These are phyloP conservation scores for Penicillium sp. DNA, from an alignment of 2,329 filamentous ascomycete genomes.

Conservation along the genomic window DNA sequence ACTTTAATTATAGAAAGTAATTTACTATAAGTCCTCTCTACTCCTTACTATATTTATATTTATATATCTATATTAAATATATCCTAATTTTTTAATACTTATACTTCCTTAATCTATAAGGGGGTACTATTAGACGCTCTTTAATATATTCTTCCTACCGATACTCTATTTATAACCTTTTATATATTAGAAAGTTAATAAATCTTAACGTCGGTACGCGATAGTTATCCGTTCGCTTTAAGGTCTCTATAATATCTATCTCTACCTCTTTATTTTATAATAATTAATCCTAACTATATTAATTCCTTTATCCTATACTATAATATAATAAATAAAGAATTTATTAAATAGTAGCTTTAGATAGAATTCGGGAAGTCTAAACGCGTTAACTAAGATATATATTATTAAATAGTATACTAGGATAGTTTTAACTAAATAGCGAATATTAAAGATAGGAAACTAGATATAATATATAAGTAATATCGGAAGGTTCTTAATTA, in stretches of 20 bases:
- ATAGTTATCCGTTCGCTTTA: background rate
- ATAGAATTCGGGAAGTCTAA: background rate
- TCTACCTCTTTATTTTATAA: background rate
- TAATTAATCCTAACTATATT: background rate
- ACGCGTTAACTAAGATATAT: no score
- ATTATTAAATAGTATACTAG: no score
- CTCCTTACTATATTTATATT: background rate
- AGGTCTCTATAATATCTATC: background rate
- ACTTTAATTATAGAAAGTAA: no score
- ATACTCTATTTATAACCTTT: background rate
- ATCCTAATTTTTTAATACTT: background rate
- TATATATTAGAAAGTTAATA: background rate
- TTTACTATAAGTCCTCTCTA: background rate
- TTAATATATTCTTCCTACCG: background rate
- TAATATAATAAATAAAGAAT: background rate
- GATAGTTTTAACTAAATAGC: no score
- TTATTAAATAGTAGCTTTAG: background rate
- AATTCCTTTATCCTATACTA: background rate
- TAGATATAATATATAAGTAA: no score
- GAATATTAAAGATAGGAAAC: no score
- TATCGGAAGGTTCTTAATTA: no score
- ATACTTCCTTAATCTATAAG: background rate
- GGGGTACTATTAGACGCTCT: background rate
- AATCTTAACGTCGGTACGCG: background rate
- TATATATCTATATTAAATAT: background rate